A percentile compares a stretch with the other conserved stretches of the same genome.
phyloP scores from a whole-genome alignment of 805 yeast genomes.

The Saturnispora halmiae region DNA sequence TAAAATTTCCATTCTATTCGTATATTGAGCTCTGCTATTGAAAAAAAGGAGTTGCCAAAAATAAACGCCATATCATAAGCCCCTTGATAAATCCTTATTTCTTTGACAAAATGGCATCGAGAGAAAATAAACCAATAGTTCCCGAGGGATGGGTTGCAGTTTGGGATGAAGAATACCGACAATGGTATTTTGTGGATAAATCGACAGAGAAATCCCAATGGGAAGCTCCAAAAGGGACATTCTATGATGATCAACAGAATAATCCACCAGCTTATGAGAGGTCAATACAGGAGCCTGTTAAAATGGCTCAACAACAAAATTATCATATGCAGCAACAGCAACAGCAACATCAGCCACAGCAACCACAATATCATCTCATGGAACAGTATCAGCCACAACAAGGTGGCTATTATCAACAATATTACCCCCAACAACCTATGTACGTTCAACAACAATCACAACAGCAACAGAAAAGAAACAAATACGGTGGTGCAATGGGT shows the following conservation, averaged over 20 bases:
- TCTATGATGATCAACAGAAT: conserved; percentile 27
- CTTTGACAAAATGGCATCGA: conserved; percentile 24
- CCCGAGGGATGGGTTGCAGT: conserved; percentile 58
- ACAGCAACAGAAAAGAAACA: conserved; percentile 6
- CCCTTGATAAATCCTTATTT: too few relatives aligned
- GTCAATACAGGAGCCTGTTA: too few relatives aligned
- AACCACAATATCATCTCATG: conserved; percentile 14
- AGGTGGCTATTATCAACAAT: conserved; percentile 12
- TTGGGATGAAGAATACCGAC: conserved; percentile 54
- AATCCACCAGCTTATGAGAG: conserved; percentile 32
- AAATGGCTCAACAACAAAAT: conserved; percentile 11
- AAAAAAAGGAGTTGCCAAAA: too few relatives aligned
- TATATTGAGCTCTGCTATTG: too few relatives aligned
- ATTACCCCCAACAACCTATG: conserved; percentile 10
- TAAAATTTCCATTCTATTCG: too few relatives aligned
- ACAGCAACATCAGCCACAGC: conserved; percentile 8
- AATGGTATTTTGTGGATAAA: conserved; percentile 76
- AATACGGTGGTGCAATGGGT: conserved; percentile 16
- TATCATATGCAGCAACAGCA: conserved; percentile 5
- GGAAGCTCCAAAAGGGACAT: conserved; percentile 70
- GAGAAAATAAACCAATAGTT: conserved; percentile 21
- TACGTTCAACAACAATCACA: conserved; percentile 12
- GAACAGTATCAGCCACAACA: conserved; percentile 12
- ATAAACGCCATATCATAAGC: too few relatives aligned
- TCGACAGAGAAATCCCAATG: conserved; percentile 74